Evolutionary conservation across 805 yeast species (phyloP), one percentile per base, ranked within the genome.

Genomic region (Kuraishia capsulata): DNA sequence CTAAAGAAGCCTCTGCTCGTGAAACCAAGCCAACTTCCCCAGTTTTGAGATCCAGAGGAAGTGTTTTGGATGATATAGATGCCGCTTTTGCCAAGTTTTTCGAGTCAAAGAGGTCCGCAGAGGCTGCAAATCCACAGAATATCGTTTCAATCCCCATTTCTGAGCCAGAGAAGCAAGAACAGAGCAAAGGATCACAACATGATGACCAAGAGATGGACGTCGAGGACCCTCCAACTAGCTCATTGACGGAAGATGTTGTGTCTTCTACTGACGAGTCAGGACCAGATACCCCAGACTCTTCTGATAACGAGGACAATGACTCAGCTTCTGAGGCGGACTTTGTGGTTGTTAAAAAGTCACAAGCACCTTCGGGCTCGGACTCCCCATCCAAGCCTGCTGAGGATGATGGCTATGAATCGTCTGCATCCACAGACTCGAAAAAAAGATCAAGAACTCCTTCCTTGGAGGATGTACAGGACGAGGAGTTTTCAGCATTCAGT

Each of bases 401-500:
- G n/a, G 33, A 26, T 17, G 31, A 19, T 18, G 38, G 28, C 13
- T 24, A 24, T 11, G 26, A 24, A 24, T 24, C 26, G 26, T 24
- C 26, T 11, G 26, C 26, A 11, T 24, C 26, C 26, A 18, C 18
- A 14, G 18, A 10, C 8, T 37, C 37, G 36, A 35, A 31, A 11
- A 35, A 40, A 26, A 38, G 33, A 25, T 13, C 36, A 4, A 38
- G 41, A 23, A 33, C 41, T 3, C 42, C 44, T 11, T 41, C 39
- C 2, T 9, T 41, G 18, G 44, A 41, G 32, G 44, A 38, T 23
- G 37, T 41, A 21, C 37, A 35, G 33, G 44, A 41, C 32, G 44
- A 41, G 29, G 44, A 41, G 21, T 41, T 41, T 17, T 28, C 31
- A 13, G 17, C 13, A 8, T 28, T 11, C 17, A 28, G 31, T 13